phyloP scores from a whole-genome alignment of 768 basidiomycete species.

The Lyophyllum semitale region DNA sequence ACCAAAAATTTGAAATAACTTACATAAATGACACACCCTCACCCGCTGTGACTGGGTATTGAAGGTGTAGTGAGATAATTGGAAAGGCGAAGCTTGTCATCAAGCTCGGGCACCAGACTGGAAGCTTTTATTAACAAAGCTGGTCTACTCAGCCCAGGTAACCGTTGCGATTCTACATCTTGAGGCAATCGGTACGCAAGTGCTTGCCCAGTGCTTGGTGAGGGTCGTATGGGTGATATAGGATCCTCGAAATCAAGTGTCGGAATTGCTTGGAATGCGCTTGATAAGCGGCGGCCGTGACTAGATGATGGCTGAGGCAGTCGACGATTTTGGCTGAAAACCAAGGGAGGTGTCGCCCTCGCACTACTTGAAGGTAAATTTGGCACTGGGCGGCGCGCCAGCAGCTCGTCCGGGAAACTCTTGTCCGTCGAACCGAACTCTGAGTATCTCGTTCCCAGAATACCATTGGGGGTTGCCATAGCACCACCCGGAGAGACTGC shows the following conservation, averaged over 20 bases:
- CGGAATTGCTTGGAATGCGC: conserved; percentile 10
- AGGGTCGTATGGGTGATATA: neutral
- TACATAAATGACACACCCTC: conserved; percentile 29
- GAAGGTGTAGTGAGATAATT: conserved; percentile 7
- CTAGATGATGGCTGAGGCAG: conserved; percentile 6
- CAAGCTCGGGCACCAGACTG: neutral
- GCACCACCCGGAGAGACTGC: conserved; percentile 30
- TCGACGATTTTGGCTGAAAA: neutral
- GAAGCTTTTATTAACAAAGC: conserved; percentile 3
- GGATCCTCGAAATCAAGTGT: conserved; percentile 2
- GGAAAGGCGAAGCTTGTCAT: conserved; percentile 4
- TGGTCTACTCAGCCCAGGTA: conserved; percentile 2
- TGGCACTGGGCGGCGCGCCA: neutral
- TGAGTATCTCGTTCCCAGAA: neutral
- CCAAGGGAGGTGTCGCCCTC: conserved; percentile 1
- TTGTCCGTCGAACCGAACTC: neutral
- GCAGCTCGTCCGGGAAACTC: conserved; percentile 1
- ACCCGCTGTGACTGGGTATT: conserved; percentile 28
- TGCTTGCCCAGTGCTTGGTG: neutral
- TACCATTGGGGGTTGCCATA: conserved; percentile 31
- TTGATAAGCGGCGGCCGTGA: conserved; percentile 2
- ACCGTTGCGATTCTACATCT: neutral
- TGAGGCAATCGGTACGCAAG: neutral
- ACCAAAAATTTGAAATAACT: neutral
- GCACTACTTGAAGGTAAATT: neutral